phyloP scores from a whole-genome alignment of 176 grass and related monocot genomes.

The Poa annua region DNA sequence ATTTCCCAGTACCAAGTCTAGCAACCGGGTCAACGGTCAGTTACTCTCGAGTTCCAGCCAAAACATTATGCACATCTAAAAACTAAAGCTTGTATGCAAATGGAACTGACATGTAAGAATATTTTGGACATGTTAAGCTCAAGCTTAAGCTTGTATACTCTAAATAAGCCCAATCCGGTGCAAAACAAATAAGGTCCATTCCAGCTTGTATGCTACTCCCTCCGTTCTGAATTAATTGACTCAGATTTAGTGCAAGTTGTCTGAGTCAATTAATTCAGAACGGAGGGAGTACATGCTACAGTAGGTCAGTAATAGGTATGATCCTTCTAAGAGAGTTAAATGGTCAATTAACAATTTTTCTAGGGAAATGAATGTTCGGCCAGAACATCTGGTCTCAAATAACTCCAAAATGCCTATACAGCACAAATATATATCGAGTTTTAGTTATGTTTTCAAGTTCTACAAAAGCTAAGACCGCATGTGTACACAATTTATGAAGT shows the following conservation, averaged over 20 bases:
- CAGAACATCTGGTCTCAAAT: background rate
- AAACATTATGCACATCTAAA: constrained; percentile 14
- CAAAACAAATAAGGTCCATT: background rate
- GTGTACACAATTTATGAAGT: background rate
- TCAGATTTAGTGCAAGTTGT: too few species aligned
- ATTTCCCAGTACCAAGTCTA: constrained; percentile 26
- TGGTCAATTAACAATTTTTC: background rate
- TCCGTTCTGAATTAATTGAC: too few species aligned
- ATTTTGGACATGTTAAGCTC: constrained; percentile 5
- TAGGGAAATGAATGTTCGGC: background rate
- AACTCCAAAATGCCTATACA: background rate
- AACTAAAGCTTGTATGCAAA: constrained; percentile 6
- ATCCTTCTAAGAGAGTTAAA: background rate
- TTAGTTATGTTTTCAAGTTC: background rate
- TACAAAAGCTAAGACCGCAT: background rate
- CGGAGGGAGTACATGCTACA: background rate
- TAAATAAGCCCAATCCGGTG: background rate
- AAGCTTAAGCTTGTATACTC: background rate
- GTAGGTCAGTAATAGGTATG: background rate
- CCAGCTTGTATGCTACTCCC: background rate
- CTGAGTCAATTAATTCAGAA: too few species aligned
- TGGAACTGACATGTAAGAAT: background rate
- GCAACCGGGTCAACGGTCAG: background rate
- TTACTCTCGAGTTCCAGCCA: background rate
- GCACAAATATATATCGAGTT: background rate